These are phyloP conservation scores for Alloascoidea hylecoeti DNA, from an alignment of 805 yeast species.

Conservation along the genomic window DNA sequence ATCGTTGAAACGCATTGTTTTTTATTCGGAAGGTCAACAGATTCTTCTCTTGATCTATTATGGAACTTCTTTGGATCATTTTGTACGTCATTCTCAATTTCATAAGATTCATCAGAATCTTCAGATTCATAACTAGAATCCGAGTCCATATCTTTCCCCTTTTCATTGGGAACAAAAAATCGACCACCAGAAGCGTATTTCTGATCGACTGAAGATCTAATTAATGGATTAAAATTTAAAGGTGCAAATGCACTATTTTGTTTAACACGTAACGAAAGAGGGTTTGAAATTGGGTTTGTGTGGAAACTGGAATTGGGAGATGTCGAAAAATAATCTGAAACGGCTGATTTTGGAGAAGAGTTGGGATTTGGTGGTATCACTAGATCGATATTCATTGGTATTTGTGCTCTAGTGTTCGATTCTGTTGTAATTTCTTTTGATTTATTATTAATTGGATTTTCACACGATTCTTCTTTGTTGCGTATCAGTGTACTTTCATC, in stretches of 20 bases:
- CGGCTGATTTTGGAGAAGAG: neutral
- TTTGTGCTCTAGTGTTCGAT: neutral
- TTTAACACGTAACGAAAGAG: conserved; percentile 8
- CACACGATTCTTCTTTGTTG: no score
- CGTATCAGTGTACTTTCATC: no score
- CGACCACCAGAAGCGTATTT: conserved; percentile 88
- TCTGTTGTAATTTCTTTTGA: neutral
- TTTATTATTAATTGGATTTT: neutral
- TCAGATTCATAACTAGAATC: conserved; percentile 8
- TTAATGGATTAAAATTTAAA: conserved; percentile 65
- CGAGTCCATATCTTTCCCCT: conserved; percentile 9
- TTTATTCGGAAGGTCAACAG: neutral
- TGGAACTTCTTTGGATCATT: conserved; percentile 4
- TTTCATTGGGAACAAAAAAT: conserved; percentile 39
- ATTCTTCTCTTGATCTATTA: neutral
- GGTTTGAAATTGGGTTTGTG: conserved; percentile 16
- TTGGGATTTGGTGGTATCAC: neutral
- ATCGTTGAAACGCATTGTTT: neutral
- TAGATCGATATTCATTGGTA: neutral
- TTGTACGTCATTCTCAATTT: conserved; percentile 6
- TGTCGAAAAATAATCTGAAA: no score
- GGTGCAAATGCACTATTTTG: conserved; percentile 69
- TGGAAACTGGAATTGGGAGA: conserved; percentile 1
- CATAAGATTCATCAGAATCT: conserved; percentile 4
- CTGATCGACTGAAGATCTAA: conserved; percentile 63